Evolutionary conservation across 1,139 yeast genomes (phyloP), one percentile per base, ranked within the genome.

Genomic region (Hemisphaericaspora lyxosophila): DNA sequence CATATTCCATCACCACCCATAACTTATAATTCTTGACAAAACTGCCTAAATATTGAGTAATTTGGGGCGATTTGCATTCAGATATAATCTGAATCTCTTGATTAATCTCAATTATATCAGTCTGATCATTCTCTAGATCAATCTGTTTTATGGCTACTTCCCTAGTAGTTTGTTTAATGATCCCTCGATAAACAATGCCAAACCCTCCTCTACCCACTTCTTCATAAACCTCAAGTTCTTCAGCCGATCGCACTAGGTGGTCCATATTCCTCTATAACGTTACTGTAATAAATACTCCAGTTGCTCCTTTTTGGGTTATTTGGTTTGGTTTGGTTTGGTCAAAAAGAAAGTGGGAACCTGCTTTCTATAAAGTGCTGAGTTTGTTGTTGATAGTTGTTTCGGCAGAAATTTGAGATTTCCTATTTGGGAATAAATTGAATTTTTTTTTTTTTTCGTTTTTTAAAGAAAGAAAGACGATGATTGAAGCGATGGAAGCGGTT

Each of bases 191-290:
- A 2, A 88, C 96, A 1, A 83, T 85, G 0, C 96, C 96, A 59
- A 87, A 88, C 4, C 92, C 90, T 0, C 96, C 96, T 40, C 86
- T 67, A 2, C 96, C 96, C 1, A 88, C 80, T 56, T 86, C 90
- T 47, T 84, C 90, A 46, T 74, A 75, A 4, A 88, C 73, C 34
- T 78, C 74, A 18, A 72, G 51, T 46, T 72, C 74, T 14, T 67
- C 73, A 19, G 34, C 26, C 37, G 48, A 41, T 34, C 14, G 31
- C n/a, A n/a, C n/a, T n/a, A n/a, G n/a, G n/a, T n/a, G n/a, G n/a
- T n/a, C n/a, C n/a, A n/a, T n/a, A n/a, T n/a, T n/a, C n/a, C n/a
- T n/a, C n/a, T n/a, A n/a, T n/a, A n/a, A n/a, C n/a, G n/a, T n/a
- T n/a, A n/a, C n/a, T n/a, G n/a, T n/a, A n/a, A n/a, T 12, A 7